Conservation (phyloP, 1,284 basidiomycete species). For the Cryptococcus floricola region DNA sequence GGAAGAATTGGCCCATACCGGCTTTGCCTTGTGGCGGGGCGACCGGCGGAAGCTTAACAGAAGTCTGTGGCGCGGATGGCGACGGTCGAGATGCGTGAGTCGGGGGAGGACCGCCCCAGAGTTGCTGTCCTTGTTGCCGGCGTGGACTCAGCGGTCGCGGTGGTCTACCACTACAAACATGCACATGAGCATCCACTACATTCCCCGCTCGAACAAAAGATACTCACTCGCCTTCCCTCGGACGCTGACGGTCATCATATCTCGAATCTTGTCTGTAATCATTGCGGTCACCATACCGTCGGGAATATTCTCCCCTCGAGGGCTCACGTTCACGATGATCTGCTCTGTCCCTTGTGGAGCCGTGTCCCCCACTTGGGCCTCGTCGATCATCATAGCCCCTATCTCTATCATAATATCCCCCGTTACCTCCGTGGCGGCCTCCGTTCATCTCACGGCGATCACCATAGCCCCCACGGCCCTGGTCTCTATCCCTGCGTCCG, state of each 20-base stretch:
- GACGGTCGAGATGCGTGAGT: too few relatives aligned
- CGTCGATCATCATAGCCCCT: conserved; percentile 4
- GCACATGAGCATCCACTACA: conserved; percentile 11
- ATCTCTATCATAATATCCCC: conserved; percentile 12
- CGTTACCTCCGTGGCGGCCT: conserved; percentile 3
- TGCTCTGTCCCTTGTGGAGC: conserved; percentile 15
- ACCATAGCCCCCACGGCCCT: conserved; percentile 13
- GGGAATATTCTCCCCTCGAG: conserved; percentile 22
- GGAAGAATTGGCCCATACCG: conserved; percentile 6
- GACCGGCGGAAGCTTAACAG: too few relatives aligned
- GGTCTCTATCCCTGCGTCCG: conserved; percentile 19
- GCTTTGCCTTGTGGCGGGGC: too few relatives aligned
- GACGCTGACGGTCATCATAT: conserved; percentile 3
- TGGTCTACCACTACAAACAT: too few relatives aligned
- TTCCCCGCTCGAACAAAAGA: neutral
- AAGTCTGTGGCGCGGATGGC: too few relatives aligned
- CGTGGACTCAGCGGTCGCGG: too few relatives aligned
- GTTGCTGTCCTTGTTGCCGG: too few relatives aligned
- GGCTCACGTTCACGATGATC: conserved; percentile 31
- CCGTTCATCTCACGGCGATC: conserved; percentile 9
- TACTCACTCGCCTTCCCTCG: conserved; percentile 43
- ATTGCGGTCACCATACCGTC: conserved; percentile 30
- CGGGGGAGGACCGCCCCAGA: too few relatives aligned
- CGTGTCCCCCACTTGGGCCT: conserved; percentile 2
- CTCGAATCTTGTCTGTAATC: conserved; percentile 10